Conservation (phyloP, 306 rosid species). For the Lablab purpureus region DNA sequence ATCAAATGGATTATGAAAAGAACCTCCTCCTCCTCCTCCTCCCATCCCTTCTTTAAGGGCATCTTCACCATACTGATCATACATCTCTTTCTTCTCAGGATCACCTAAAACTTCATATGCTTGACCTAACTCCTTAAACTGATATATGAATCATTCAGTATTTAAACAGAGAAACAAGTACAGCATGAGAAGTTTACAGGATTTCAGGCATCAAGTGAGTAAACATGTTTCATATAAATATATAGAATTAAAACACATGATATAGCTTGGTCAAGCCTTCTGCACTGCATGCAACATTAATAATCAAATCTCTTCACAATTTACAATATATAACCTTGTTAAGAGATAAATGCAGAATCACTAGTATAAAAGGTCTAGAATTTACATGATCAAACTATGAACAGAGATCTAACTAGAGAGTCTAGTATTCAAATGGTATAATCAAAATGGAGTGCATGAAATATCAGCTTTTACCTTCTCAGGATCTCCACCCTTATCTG, state of each 20-base stretch:
- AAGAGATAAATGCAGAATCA: background rate
- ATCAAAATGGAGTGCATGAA: slow-evolving; percentile 11
- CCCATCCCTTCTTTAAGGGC: slow-evolving; percentile 85
- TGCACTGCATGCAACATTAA: slow-evolving; percentile 17
- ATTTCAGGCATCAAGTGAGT: background rate
- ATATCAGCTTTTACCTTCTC: slow-evolving; percentile 64
- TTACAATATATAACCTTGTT: background rate
- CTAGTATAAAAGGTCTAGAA: background rate
- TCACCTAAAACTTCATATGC: slow-evolving; percentile 84
- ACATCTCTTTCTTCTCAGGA: slow-evolving; percentile 74
- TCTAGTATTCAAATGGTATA: background rate
- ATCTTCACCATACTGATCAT: slow-evolving; percentile 86
- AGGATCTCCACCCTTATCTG: slow-evolving; percentile 89
- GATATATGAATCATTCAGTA: slow-evolving; percentile 36
- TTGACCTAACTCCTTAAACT: slow-evolving; percentile 84
- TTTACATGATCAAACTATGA: background rate
- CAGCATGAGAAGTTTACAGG: background rate
- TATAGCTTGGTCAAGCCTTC: slow-evolving; percentile 23
- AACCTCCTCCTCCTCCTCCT: slow-evolving; percentile 73
- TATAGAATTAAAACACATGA: background rate
- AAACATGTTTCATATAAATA: slow-evolving; percentile 12
- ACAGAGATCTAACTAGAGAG: background rate
- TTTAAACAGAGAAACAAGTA: background rate
- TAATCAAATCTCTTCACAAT: background rate
- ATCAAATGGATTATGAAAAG: slow-evolving; percentile 74